Base-by-base conservation (phyloP, 78 protist genomes). In the Polysphondylium violaceum region DNA sequence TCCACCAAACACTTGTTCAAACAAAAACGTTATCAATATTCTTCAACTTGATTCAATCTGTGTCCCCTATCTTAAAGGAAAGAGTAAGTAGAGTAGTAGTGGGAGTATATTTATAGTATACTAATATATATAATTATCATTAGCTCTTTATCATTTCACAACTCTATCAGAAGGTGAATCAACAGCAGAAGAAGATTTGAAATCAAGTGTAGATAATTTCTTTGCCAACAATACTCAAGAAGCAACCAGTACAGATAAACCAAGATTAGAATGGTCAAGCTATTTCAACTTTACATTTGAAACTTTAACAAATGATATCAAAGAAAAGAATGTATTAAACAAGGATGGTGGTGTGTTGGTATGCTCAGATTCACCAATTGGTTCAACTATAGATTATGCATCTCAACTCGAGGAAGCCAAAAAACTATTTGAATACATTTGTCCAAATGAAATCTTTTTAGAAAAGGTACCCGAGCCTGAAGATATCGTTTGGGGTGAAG, bases 381-480 rank as follows among this genome's bases (percentile, higher is more conserved):
- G 55, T 16, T 27, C 63, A 51, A 36, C 76, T 19, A 43, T 81
- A 19, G 89, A 81, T 56, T 81, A 68, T 40, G 60, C 44, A 33
- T n/a, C 29, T 14, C 89, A 81, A 40, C 50, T 81, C 9, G 27
- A 2, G 3, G 67, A 81, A 68, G 73, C 71, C 16, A 81, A 81
- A 59, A 40, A n/a, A 47, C 11, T 81, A 6, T 81, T 81, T 68
- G 55, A 36, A 36, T 12, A 25, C 31, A 81, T 81, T 27, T 44
- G 53, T n/a, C 89, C 89, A 12, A 41, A 41, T 19, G 33, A 35
- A 25, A 29, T 33, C 0, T 81, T 67, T 33, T 67, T 81, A 44
- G 89, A 81, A 47, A 64, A 56, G 41, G 89, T 81, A 16, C 89
- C 89, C 21, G 89, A 81, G 38, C n/a, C 76, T 38, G 89, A 81